Percentiles rank a stretch among this genome's conserved stretches.
Evolutionary conservation across 306 rosid species (phyloP).

Genomic region (Sphenostylis stenocarpa): DNA sequence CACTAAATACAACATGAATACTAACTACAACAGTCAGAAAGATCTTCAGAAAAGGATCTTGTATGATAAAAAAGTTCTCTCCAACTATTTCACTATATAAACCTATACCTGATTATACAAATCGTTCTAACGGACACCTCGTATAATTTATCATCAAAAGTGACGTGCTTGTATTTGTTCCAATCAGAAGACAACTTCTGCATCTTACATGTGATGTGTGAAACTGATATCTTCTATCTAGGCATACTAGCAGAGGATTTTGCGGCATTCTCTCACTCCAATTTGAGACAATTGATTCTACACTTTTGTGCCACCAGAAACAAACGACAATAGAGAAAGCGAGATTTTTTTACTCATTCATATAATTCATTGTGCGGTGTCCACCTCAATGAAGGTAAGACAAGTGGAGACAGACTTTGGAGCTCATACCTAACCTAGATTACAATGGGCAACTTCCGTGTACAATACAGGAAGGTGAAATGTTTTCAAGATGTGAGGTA

Average conservation of each 20-base stretch:
- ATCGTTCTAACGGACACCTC: neutral
- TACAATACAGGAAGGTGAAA: conserved; percentile 14
- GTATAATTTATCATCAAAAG: neutral
- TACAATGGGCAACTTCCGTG: conserved; percentile 25
- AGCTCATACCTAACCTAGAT: neutral
- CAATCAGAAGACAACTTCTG: conserved; percentile 3
- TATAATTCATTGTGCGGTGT: neutral
- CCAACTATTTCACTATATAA: neutral
- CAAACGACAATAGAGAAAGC: conserved; percentile 7
- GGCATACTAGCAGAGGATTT: neutral
- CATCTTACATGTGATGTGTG: conserved; percentile 13
- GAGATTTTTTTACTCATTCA: conserved; percentile 14
- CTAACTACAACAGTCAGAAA: neutral
- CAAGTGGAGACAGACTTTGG: conserved; percentile 13
- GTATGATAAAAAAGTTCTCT: neutral
- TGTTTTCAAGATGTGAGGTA: neutral
- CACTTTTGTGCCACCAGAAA: neutral
- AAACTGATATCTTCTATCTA: conserved; percentile 18
- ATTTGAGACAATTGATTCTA: neutral
- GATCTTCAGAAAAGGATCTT: neutral
- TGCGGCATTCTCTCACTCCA: neutral
- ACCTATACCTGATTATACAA: neutral
- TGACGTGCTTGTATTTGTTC: conserved; percentile 7
- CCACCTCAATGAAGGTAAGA: neutral
- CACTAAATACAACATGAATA: neutral